Percentiles rank a stretch among this genome's conserved stretches.
These are phyloP conservation scores for Dendrobium officinale DNA, from an alignment of 106 monocot genomes.

Conservation along the genomic window DNA sequence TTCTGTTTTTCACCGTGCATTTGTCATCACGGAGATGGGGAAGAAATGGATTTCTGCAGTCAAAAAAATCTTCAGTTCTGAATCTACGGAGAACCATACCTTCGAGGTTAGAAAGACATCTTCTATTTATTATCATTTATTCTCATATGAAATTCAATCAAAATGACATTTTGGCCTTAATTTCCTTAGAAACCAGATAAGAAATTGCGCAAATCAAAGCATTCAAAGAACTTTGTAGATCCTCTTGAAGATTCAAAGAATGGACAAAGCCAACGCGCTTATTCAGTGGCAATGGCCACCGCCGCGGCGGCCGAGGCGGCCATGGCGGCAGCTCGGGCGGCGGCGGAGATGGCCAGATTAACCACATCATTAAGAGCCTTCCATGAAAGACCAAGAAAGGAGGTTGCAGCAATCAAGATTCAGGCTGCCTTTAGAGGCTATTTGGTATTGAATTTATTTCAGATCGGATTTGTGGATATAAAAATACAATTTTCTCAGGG, in stretches of 20 bases:
- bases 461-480: neutral
- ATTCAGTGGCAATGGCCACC: constrained; percentile 35
- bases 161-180: neutral
- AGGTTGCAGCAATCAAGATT: constrained; percentile 65
- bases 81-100: neutral
- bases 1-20: too few relatives aligned
- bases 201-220: constrained; percentile 1
- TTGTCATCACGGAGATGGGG: neutral
- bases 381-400: constrained; percentile 30
- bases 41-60: constrained; percentile 3
- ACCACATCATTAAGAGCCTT: constrained; percentile 4
- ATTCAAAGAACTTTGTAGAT: neutral
- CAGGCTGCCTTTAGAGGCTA: constrained; percentile 69
- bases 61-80: neutral
- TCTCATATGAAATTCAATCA: too few relatives aligned
- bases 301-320: constrained; percentile 45
- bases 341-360: constrained; percentile 20
- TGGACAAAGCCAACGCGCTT: constrained; percentile 37
- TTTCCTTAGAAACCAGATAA: constrained; percentile 4
- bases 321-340: constrained; percentile 38
- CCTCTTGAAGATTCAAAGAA: constrained; percentile 1
- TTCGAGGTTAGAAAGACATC: neutral
- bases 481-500: too few relatives aligned
- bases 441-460: constrained; percentile 33
- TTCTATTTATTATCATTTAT: too few relatives aligned